Evolutionary conservation across 2,329 filamentous ascomycete genomes (phyloP).

Genomic region (Conoideocrella luteorostrata): DNA sequence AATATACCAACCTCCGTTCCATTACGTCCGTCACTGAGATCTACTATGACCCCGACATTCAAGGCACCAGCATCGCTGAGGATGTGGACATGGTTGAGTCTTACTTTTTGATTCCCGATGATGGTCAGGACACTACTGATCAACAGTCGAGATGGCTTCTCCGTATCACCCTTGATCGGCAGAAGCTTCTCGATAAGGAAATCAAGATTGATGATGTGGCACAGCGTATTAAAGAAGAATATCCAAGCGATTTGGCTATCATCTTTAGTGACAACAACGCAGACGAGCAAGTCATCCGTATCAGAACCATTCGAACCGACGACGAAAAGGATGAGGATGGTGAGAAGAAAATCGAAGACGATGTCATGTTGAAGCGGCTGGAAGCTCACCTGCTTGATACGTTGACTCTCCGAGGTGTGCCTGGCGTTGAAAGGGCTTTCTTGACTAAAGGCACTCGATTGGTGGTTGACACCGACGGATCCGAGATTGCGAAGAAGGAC

Average conservation of each 20-base stretch:
- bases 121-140: conserved; percentile 53
- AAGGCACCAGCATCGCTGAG: conserved; percentile 75
- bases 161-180: conserved; percentile 85
- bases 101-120: conserved; percentile 90
- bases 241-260: conserved; percentile 76
- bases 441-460: conserved; percentile 74
- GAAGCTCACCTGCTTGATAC: conserved; percentile 89
- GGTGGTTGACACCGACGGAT: conserved; percentile 61
- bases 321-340: conserved; percentile 68
- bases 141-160: conserved; percentile 92
- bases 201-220: conserved; percentile 90
- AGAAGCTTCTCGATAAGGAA: conserved; percentile 92
- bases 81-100: conserved; percentile 94
- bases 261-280: conserved; percentile 99
- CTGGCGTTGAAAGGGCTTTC: conserved; percentile 85
- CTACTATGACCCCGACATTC: conserved; percentile 91
- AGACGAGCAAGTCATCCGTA: conserved; percentile 88
- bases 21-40: conserved; percentile 91
- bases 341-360: conserved; percentile 63
- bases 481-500: conserved; percentile 66
- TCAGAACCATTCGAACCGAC: conserved; percentile 67
- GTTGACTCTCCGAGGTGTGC: conserved; percentile 83
- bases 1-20: conserved; percentile 88
- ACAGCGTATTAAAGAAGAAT: conserved; percentile 80
- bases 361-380: conserved; percentile 86